phyloP scores from a whole-genome alignment of 1,139 yeast species.

The Hansenula lynferdii region DNA sequence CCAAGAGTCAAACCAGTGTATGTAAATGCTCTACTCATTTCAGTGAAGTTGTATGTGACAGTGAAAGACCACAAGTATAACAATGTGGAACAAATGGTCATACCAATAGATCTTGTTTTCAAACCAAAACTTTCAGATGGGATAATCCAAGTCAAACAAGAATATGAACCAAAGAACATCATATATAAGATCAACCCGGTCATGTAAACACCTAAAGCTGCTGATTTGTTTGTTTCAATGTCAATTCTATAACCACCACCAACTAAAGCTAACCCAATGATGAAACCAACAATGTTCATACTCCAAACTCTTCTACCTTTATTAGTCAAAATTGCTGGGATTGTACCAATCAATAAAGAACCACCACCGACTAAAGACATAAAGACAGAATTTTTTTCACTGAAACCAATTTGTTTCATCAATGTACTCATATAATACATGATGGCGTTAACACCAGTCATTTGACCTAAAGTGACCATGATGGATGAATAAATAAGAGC shows the following conservation, averaged over 20 bases:
- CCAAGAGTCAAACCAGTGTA: conserved; percentile 60
- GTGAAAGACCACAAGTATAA: conserved; percentile 61
- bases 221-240: conserved; percentile 32
- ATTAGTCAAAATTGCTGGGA: conserved; percentile 49
- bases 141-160: conserved; percentile 55
- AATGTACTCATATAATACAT: conserved; percentile 53
- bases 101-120: conserved; percentile 44
- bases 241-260: conserved; percentile 48
- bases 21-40: conserved; percentile 53
- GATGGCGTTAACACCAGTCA: conserved; percentile 53
- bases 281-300: conserved; percentile 41
- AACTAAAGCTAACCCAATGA: conserved; percentile 50
- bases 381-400: conserved; percentile 39
- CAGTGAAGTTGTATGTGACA: conserved; percentile 51
- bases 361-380: conserved; percentile 64
- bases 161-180: conserved; percentile 62
- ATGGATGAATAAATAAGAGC: conserved; percentile 50
- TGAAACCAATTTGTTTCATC: conserved; percentile 43
- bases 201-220: conserved; percentile 51
- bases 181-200: conserved; percentile 59
- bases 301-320: conserved; percentile 44
- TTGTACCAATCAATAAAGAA: conserved; percentile 50
- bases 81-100: conserved; percentile 51
- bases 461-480: conserved; percentile 54
- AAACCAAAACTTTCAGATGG: conserved; percentile 46